Percentiles rank a stretch among this genome's conserved stretches.
Conservation (phyloP, 2,329 filamentous ascomycete species). For the Whalleya microplaca region DNA sequence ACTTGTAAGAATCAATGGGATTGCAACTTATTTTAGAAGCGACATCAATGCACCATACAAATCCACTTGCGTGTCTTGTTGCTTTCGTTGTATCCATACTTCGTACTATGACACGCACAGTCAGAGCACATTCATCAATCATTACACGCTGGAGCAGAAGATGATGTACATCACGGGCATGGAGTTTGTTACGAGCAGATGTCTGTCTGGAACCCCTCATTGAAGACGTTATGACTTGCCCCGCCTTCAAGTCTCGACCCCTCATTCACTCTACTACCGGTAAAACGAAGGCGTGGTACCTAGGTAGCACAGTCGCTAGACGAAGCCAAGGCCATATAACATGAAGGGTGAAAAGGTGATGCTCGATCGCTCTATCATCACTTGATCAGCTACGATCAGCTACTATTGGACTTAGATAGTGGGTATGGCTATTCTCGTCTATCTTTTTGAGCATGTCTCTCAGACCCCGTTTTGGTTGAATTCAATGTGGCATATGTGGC, state of each 20-base stretch:
- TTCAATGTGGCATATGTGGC: not conserved
- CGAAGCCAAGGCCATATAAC: not conserved
- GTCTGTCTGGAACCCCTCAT: constrained; percentile 9
- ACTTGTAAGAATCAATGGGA: no score
- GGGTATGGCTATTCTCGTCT: not conserved
- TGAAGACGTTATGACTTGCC: constrained; percentile 16
- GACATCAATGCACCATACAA: no score
- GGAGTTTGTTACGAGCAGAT: constrained; percentile 3
- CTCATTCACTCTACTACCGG: constrained; percentile 21
- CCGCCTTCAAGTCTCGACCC: constrained; percentile 23
- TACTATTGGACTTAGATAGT: not conserved
- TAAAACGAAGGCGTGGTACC: constrained; percentile 17
- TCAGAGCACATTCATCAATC: not conserved
- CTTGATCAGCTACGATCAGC: no score
- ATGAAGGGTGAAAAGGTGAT: not conserved
- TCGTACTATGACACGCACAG: not conserved
- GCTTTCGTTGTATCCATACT: no score
- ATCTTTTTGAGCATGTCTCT: not conserved
- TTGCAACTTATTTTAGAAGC: no score
- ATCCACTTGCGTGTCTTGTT: no score
- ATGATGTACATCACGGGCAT: not conserved
- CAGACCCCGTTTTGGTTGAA: not conserved
- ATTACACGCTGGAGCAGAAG: not conserved
- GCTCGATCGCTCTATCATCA: not conserved
- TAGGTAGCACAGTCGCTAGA: not conserved